Conservation (phyloP, 2,329 filamentous ascomycete genomes). For the Podosphaera fusca region DNA sequence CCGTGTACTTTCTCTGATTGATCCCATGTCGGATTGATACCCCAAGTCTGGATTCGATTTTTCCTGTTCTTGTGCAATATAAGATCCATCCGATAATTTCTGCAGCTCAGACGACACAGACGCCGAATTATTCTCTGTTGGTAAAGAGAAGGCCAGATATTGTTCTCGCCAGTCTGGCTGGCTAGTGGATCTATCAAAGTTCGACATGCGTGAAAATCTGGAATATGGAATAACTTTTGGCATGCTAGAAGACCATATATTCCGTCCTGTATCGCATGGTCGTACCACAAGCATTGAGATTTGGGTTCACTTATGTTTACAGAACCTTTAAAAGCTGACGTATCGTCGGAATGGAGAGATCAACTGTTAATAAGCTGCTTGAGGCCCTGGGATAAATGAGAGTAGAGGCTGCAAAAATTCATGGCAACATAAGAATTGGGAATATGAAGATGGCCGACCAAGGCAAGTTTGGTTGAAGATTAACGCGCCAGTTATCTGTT, state of each 20-base stretch:
- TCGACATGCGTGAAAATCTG: conserved; percentile 18
- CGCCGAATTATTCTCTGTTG: conserved; percentile 12
- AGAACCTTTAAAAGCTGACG: not conserved
- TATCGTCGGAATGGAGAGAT: not conserved
- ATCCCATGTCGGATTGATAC: conserved; percentile 13
- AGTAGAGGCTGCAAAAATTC: conserved; percentile 9
- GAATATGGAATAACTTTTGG: conserved; percentile 15
- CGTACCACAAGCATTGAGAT: conserved; percentile 19
- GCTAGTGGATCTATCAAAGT: conserved; percentile 16
- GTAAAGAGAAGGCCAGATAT: conserved; percentile 14
- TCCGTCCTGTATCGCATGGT: conserved; percentile 18
- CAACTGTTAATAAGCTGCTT: conserved; percentile 3
- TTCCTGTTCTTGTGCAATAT: conserved; percentile 7
- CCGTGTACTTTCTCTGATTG: conserved; percentile 10
- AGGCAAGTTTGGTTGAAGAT: not conserved
- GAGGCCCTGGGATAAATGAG: conserved; percentile 14
- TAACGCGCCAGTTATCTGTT: not conserved
- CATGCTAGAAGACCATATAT: conserved; percentile 18
- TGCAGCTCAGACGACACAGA: conserved; percentile 12
- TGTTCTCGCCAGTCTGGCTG: conserved; percentile 18
- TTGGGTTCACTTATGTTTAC: conserved; percentile 6
- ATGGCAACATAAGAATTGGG: not conserved
- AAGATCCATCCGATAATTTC: conserved; percentile 8
- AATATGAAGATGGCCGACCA: not conserved
- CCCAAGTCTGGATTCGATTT: conserved; percentile 11